These are phyloP conservation scores for Saururus chinensis DNA, from an alignment of 164 flowering plant species.

Conservation along the genomic window DNA sequence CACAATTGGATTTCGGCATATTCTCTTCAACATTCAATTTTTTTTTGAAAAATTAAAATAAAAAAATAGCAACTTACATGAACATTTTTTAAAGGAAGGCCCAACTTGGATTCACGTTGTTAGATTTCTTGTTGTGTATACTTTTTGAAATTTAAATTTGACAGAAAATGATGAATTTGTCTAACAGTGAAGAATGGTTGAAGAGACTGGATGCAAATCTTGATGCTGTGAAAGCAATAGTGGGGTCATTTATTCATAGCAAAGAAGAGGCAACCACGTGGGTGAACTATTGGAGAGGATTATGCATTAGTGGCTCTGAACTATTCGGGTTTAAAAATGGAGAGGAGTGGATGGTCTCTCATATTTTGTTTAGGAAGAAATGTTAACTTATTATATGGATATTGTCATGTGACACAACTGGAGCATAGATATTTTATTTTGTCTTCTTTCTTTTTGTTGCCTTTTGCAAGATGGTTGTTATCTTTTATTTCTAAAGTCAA, in stretches of 20 bases:
- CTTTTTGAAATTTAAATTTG: background rate
- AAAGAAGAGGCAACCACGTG: slow-evolving; percentile 4
- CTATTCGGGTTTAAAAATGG: slow-evolving; percentile 14
- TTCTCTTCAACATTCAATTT: too few species aligned
- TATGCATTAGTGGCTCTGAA: slow-evolving; percentile 7
- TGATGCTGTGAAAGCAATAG: slow-evolving; percentile 5
- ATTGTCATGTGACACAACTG: too few species aligned
- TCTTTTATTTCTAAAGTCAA: too few species aligned
- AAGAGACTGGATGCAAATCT: slow-evolving; percentile 7
- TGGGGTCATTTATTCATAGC: slow-evolving; percentile 5
- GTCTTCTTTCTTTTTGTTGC: too few species aligned
- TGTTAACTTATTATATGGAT: background rate
- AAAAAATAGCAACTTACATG: too few species aligned
- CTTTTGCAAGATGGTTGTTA: too few species aligned
- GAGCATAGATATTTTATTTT: too few species aligned
- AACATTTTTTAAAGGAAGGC: too few species aligned
- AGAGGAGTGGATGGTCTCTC: slow-evolving; percentile 20
- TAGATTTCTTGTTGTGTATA: too few species aligned
- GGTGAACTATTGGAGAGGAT: slow-evolving; percentile 8
- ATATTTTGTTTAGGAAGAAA: slow-evolving; percentile 12
- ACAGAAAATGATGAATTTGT: background rate
- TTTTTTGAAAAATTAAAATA: too few species aligned
- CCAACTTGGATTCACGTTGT: too few species aligned
- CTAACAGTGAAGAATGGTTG: slow-evolving; percentile 10
- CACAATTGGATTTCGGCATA: too few species aligned